Conservation (phyloP, 148 eudicot genomes). For the Gaultheria prostrata region DNA sequence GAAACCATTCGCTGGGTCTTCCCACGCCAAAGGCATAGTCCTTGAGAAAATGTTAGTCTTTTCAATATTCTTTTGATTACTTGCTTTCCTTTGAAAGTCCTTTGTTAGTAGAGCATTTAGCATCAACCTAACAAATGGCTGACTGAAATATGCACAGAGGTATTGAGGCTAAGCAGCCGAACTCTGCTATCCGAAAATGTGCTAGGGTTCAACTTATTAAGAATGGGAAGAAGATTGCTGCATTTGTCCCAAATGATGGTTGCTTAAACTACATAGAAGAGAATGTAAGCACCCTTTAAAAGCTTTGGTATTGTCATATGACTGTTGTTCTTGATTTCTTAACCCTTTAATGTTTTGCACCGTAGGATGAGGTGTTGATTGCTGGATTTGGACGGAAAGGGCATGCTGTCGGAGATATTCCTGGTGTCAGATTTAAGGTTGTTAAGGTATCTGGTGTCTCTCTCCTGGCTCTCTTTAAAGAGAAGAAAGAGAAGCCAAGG, state of each 20-base stretch:
- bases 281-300: constrained; percentile 30
- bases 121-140: constrained; percentile 5
- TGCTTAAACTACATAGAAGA: constrained; percentile 53
- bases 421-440: constrained; percentile 54
- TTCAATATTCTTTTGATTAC: background rate
- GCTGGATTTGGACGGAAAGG: constrained; percentile 59
- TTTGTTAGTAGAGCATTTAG: background rate
- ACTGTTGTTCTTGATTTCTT: background rate
- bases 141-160: constrained; percentile 26
- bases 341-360: background rate
- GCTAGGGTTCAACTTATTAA: constrained; percentile 50
- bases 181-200: constrained; percentile 48
- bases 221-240: constrained; percentile 54
- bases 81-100: background rate
- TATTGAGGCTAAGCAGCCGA: constrained; percentile 53
- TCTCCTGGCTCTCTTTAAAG: constrained; percentile 50
- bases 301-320: background rate
- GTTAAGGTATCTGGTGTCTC: constrained; percentile 56
- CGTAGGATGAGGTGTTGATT: constrained; percentile 49
- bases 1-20: constrained; percentile 82
- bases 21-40: constrained; percentile 87
- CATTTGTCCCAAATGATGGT: constrained; percentile 53
- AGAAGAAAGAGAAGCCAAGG: constrained; percentile 57
- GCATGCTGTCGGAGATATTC: constrained; percentile 59
- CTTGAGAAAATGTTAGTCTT: constrained; percentile 65